These are phyloP conservation scores for Diaporthe capsici DNA, from an alignment of 2,329 filamentous ascomycete species.

Conservation along the genomic window DNA sequence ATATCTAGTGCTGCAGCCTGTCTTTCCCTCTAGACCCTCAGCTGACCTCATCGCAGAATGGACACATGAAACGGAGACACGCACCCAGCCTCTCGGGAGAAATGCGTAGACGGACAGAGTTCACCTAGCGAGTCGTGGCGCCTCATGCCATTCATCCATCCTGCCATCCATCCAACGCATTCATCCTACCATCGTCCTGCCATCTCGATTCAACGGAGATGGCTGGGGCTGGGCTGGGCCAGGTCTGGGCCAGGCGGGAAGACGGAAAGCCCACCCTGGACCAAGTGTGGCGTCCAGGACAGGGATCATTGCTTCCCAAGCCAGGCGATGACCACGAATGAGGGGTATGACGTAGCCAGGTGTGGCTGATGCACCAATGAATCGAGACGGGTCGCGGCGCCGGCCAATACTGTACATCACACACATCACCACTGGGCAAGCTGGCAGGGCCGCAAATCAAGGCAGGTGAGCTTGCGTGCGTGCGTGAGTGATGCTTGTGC, in stretches of 20 bases:
- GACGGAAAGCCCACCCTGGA: not conserved
- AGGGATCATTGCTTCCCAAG: not conserved
- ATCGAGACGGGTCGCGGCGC: not conserved
- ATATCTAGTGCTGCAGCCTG: constrained; percentile 21
- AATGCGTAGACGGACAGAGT: constrained; percentile 19
- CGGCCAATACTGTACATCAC: not conserved
- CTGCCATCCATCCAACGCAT: not conserved
- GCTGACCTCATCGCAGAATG: constrained; percentile 1
- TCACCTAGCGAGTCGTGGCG: constrained; percentile 16
- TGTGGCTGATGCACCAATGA: constrained; percentile 33
- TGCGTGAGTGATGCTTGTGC: not conserved
- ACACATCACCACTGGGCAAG: not conserved
- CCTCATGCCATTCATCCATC: not conserved
- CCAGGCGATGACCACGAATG: not conserved
- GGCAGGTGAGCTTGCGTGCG: constrained; percentile 8
- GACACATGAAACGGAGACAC: constrained; percentile 22
- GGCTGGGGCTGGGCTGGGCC: not conserved
- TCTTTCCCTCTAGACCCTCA: not conserved
- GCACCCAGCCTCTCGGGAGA: constrained; percentile 14
- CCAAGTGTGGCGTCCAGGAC: constrained; percentile 28
- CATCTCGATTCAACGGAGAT: constrained; percentile 6
- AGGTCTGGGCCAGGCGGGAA: not conserved
- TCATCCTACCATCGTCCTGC: not conserved
- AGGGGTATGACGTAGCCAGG: constrained; percentile 31
- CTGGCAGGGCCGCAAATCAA: constrained; percentile 6